Evolutionary conservation across 495 filamentous ascomycete species (phyloP).

Genomic region (Tricharina praecox): DNA sequence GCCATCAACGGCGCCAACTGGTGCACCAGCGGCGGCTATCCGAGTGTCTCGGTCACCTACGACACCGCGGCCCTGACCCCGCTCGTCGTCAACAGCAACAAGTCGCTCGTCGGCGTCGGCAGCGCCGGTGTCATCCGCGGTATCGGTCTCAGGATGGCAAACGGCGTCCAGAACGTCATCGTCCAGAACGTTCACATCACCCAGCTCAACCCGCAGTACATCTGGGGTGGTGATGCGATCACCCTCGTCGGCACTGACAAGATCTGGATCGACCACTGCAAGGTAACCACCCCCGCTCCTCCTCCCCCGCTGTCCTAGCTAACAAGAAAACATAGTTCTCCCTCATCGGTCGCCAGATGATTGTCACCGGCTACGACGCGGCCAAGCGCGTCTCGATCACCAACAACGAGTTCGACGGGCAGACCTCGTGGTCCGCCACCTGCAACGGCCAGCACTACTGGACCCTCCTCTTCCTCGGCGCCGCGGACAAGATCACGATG

Average conservation of each 20-base stretch:
- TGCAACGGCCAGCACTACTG: slow-evolving; percentile 42
- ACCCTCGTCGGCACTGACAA: slow-evolving; percentile 26
- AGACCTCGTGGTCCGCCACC: slow-evolving; percentile 34
- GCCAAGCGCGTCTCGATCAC: slow-evolving; percentile 31
- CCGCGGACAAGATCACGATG: slow-evolving; percentile 31
- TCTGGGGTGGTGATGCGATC: slow-evolving; percentile 31
- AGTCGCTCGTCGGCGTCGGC: slow-evolving; percentile 27
- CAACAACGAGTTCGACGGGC: slow-evolving; percentile 34
- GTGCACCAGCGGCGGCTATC: slow-evolving; percentile 20
- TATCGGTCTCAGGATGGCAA: slow-evolving; percentile 28
- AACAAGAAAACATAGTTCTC: slow-evolving; percentile 25
- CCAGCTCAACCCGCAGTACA: slow-evolving; percentile 29
- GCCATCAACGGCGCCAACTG: slow-evolving; percentile 33
- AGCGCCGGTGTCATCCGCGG: slow-evolving; percentile 28
- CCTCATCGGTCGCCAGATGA: slow-evolving; percentile 33
- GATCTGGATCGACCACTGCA: slow-evolving; percentile 31
- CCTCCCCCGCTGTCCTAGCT: slow-evolving; percentile 6
- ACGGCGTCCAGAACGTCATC: slow-evolving; percentile 28
- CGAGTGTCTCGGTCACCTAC: slow-evolving; percentile 28
- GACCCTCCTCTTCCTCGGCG: slow-evolving; percentile 34
- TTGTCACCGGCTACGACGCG: slow-evolving; percentile 27
- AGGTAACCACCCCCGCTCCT: slow-evolving; percentile 22
- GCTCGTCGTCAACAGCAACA: slow-evolving; percentile 28
- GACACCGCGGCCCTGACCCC: slow-evolving; percentile 26
- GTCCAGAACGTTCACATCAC: slow-evolving; percentile 25